Percentiles rank a stretch among this genome's conserved stretches.
These are phyloP conservation scores for Cantharellus anzutake DNA, from an alignment of 768 basidiomycete species.

Conservation along the genomic window DNA sequence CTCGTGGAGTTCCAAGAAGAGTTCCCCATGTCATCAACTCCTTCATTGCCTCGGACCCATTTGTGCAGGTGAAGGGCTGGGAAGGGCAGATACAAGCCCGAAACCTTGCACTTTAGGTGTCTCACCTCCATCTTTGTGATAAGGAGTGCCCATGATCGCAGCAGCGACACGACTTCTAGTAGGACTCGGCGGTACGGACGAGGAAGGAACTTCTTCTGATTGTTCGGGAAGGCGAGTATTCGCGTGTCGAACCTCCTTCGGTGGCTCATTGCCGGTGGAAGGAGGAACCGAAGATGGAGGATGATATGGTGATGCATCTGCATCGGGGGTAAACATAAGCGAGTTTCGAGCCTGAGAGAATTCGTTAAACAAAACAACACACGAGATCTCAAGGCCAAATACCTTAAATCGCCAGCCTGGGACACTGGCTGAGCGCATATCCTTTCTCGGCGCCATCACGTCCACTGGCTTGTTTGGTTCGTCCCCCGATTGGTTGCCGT, in stretches of 20 bases:
- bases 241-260: slow-evolving; percentile 29
- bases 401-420: slow-evolving; percentile 77
- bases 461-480: slow-evolving; percentile 20
- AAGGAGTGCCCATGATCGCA: slow-evolving; percentile 83
- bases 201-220: slow-evolving; percentile 30
- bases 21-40: slow-evolving; percentile 98
- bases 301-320: slow-evolving; percentile 66
- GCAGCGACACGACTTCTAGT: slow-evolving; percentile 80
- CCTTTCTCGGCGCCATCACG: slow-evolving; percentile 67
- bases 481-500: neutral
- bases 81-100: slow-evolving; percentile 65
- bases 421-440: slow-evolving; percentile 49
- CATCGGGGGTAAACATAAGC: slow-evolving; percentile 89
- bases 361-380: slow-evolving; percentile 1
- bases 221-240: slow-evolving; percentile 70
- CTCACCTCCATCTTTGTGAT: slow-evolving; percentile 27
- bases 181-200: slow-evolving; percentile 65
- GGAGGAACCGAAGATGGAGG: slow-evolving; percentile 17
- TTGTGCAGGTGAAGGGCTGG: slow-evolving; percentile 69
- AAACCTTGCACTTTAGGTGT: slow-evolving; percentile 30
- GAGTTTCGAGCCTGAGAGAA: slow-evolving; percentile 64
- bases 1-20: slow-evolving; percentile 74
- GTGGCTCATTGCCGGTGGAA: slow-evolving; percentile 13
- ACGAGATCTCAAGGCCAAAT: slow-evolving; percentile 7
- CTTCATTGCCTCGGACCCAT: slow-evolving; percentile 64